Evolutionary conservation across 208 protist species (phyloP).

Genomic region (Wallacemonas sp.): DNA sequence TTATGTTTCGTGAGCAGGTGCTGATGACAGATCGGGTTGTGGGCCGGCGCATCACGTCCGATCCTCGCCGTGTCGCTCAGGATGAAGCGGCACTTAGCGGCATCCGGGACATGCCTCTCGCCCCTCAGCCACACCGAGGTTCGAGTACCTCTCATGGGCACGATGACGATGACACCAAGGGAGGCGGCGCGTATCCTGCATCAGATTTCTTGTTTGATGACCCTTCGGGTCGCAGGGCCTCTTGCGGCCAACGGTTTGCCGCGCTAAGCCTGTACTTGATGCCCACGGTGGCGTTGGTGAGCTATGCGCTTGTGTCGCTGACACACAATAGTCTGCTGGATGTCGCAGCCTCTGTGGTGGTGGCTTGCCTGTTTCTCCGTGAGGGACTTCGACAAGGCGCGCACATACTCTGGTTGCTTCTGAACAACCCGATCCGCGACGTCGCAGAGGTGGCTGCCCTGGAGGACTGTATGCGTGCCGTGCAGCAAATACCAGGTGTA

Average conservation of each 20-base stretch:
- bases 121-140: too few species aligned
- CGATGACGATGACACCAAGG: too few species aligned
- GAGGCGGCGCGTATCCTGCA: too few species aligned
- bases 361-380: constrained; percentile 32
- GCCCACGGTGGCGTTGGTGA: neutral
- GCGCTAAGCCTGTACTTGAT: neutral
- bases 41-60: constrained; percentile 29
- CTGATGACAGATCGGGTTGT: constrained; percentile 50
- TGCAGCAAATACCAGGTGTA: constrained; percentile 53
- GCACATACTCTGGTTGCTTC: constrained; percentile 49
- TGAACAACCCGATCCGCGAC: constrained; percentile 63
- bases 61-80: constrained; percentile 12
- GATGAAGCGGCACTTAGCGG: constrained; percentile 29
- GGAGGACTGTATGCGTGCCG: constrained; percentile 41
- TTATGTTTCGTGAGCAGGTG: constrained; percentile 45
- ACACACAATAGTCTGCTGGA: constrained; percentile 15
- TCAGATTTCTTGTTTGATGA: too few species aligned
- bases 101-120: neutral
- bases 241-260: neutral
- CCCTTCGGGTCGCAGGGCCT: too few species aligned
- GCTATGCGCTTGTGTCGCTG: constrained; percentile 10
- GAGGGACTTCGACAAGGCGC: constrained; percentile 21
- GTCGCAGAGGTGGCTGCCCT: constrained; percentile 17
- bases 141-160: neutral
- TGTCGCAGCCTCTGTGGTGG: constrained; percentile 20